A percentile compares a stretch with the other conserved stretches of the same genome.
Conservation (phyloP, 768 basidiomycete genomes). For the Mycena capillaripes region DNA sequence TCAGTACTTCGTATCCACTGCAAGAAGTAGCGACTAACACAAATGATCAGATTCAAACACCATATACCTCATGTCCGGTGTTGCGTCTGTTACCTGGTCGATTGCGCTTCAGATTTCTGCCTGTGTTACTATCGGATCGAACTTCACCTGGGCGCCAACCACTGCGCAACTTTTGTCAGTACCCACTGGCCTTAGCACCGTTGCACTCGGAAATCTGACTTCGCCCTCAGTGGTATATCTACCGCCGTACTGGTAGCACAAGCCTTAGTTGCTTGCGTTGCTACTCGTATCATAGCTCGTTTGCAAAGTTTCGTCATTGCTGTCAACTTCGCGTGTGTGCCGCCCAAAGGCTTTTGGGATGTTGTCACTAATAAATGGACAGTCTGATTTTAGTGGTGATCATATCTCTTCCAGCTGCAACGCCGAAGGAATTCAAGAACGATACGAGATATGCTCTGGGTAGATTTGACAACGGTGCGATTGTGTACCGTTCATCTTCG, state of each 20-base stretch:
- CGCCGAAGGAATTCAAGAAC: constrained; percentile 52
- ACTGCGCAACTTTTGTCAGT: constrained; percentile 45
- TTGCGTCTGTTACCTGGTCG: constrained; percentile 65
- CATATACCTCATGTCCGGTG: constrained; percentile 55
- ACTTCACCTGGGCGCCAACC: constrained; percentile 40
- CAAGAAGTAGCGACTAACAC: not conserved
- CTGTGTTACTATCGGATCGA: constrained; percentile 51
- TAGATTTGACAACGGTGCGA: constrained; percentile 49
- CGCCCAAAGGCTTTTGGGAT: not conserved
- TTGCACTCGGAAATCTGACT: constrained; percentile 4
- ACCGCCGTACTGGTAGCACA: constrained; percentile 62
- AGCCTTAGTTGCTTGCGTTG: constrained; percentile 50
- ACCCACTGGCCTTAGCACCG: not conserved
- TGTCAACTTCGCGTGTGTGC: constrained; percentile 52
- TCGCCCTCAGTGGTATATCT: constrained; percentile 60
- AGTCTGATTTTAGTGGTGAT: constrained; percentile 48
- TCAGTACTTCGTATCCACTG: constrained; percentile 44
- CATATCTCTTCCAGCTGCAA: constrained; percentile 53
- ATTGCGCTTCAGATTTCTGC: constrained; percentile 64
- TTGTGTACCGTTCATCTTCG: constrained; percentile 10
- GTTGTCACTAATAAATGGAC: not conserved
- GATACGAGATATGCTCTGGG: constrained; percentile 52
- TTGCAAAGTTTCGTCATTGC: constrained; percentile 63
- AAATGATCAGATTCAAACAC: constrained; percentile 62
- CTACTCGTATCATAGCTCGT: constrained; percentile 55